Conservation (phyloP, 78 protist species). For the Dictyostelium discoideum region DNA sequence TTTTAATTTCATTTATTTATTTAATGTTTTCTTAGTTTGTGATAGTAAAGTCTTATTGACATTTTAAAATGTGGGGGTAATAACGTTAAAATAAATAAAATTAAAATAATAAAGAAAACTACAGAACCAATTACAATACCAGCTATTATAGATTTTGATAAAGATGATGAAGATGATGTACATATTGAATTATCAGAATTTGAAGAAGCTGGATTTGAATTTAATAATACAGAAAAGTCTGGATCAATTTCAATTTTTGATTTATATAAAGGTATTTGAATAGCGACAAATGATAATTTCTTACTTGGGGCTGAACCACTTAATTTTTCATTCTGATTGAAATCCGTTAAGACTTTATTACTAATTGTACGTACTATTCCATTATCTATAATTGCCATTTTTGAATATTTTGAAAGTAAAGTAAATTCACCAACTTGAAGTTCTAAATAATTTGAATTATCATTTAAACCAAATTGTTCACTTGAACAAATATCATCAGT, state of each 20-base stretch:
- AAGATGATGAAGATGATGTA: not conserved
- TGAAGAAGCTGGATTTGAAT: not conserved
- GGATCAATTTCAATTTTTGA: not conserved
- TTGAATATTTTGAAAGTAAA: not conserved
- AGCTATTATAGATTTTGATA: not conserved
- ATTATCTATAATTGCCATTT: constrained; percentile 20
- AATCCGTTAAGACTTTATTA: not conserved
- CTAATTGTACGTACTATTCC: not conserved
- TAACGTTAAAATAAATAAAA: not conserved
- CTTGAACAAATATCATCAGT: not conserved
- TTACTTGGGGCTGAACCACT: not conserved
- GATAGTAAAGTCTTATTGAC: no score
- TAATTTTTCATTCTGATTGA: no score
- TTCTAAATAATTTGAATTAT: not conserved
- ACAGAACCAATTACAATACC: not conserved
- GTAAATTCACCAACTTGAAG: constrained; percentile 1
- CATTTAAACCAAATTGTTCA: not conserved
- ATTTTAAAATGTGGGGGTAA: not conserved
- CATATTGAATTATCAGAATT: not conserved
- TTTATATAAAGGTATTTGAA: not conserved
- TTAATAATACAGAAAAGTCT: not conserved
- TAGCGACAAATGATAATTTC: not conserved
- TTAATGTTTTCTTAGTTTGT: no score
- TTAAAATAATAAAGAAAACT: not conserved
- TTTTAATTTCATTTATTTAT: no score